Conservation (phyloP, 1,284 basidiomycete genomes). For the Pseudozyma flocculosa region DNA sequence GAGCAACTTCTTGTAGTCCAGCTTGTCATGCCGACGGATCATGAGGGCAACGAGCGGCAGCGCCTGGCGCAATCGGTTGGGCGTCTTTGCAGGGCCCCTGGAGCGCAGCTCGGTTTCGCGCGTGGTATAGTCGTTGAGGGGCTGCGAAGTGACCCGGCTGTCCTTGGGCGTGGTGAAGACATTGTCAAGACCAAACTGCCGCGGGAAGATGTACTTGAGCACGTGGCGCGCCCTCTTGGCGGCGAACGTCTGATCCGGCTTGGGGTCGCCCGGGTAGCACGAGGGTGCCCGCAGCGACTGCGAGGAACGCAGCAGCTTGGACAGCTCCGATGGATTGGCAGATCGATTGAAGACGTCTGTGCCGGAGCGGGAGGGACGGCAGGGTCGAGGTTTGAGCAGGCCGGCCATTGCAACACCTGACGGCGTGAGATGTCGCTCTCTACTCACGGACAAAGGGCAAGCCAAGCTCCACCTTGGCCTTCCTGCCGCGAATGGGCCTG, state of each 20-base stretch:
- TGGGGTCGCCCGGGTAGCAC: slow-evolving; percentile 6
- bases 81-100: slow-evolving; percentile 64
- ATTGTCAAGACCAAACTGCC: slow-evolving; percentile 70
- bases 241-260: slow-evolving; percentile 20
- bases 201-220: slow-evolving; percentile 79
- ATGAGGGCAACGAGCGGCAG: slow-evolving; percentile 67
- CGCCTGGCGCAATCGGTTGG: slow-evolving; percentile 67
- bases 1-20: slow-evolving; percentile 70
- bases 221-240: slow-evolving; percentile 64
- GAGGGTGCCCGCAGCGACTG: slow-evolving; percentile 42
- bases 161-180: slow-evolving; percentile 61
- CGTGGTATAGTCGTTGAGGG: slow-evolving; percentile 65
- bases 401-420: too few species aligned
- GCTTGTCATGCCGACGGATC: slow-evolving; percentile 70
- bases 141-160: slow-evolving; percentile 39
- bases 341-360: slow-evolving; percentile 22
- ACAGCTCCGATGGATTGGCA: slow-evolving; percentile 12
- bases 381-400: too few species aligned
- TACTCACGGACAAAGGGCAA: slow-evolving; percentile 69
- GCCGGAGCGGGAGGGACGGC: background rate
- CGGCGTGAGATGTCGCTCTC: too few species aligned
- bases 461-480: slow-evolving; percentile 64
- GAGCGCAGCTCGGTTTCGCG: slow-evolving; percentile 71
- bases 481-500: slow-evolving; percentile 64
- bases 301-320: slow-evolving; percentile 16